phyloP scores from a whole-genome alignment of 352 stramenopile species.

The Globisporangium okanoganense region DNA sequence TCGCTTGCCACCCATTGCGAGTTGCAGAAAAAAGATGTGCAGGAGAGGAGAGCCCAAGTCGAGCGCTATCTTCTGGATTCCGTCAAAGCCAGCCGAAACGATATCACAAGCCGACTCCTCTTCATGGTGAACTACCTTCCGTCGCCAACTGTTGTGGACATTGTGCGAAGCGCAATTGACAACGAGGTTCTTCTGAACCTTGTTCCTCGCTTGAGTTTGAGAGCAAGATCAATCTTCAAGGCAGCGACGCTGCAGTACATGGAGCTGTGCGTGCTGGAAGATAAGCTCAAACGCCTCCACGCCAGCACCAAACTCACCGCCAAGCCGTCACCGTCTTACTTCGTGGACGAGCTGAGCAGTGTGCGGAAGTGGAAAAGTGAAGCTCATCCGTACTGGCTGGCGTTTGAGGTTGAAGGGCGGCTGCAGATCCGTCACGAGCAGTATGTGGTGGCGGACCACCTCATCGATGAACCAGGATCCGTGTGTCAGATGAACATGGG shows the following conservation, averaged over 20 bases:
- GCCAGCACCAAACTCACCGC: background rate
- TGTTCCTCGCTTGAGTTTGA: slow-evolving; percentile 20
- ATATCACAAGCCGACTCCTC: slow-evolving; percentile 17
- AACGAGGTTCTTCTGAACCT: slow-evolving; percentile 27
- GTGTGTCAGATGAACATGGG: slow-evolving; percentile 89
- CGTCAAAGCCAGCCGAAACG: slow-evolving; percentile 13
- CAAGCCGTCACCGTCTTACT: slow-evolving; percentile 14
- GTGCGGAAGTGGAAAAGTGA: slow-evolving; percentile 40
- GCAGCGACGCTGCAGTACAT: slow-evolving; percentile 28
- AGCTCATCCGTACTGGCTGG: slow-evolving; percentile 75
- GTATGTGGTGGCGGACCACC: slow-evolving; percentile 62
- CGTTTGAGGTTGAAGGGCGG: slow-evolving; percentile 80
- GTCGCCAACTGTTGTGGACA: slow-evolving; percentile 26
- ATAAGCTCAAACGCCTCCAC: slow-evolving; percentile 51
- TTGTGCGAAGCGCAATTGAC: slow-evolving; percentile 37
- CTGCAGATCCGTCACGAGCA: slow-evolving; percentile 83
- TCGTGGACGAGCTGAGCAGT: slow-evolving; percentile 57
- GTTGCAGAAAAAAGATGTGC: slow-evolving; percentile 18
- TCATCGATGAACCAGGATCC: slow-evolving; percentile 61
- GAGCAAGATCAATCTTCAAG: slow-evolving; percentile 19
- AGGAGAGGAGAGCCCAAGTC: background rate
- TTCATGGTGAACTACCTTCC: slow-evolving; percentile 23
- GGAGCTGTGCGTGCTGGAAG: slow-evolving; percentile 72
- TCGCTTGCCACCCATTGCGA: slow-evolving; percentile 13
- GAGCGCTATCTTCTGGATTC: background rate